Conservation (phyloP, 208 protist genomes). For the Wallacemonas sp. region DNA sequence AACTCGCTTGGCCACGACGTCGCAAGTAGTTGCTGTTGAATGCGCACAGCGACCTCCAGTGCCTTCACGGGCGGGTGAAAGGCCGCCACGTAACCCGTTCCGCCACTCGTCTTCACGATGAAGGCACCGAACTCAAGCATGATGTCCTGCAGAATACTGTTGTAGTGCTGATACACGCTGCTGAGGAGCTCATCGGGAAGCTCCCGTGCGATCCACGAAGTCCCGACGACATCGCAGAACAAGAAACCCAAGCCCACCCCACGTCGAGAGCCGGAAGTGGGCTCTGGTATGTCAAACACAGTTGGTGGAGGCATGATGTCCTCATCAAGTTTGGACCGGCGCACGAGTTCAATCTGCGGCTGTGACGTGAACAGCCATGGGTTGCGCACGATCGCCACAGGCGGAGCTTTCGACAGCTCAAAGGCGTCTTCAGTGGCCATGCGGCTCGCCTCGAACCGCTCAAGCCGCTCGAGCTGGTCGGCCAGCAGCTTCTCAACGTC, state of each 20-base stretch:
- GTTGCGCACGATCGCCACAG: slow-evolving; percentile 28
- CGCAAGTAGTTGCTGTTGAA: slow-evolving; percentile 52
- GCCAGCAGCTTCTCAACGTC: slow-evolving; percentile 58
- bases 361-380: slow-evolving; percentile 53
- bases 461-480: slow-evolving; percentile 49
- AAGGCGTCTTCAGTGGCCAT: slow-evolving; percentile 64
- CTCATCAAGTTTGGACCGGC: background rate
- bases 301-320: background rate
- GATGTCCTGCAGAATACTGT: slow-evolving; percentile 58
- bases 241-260: slow-evolving; percentile 41
- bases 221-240: slow-evolving; percentile 44
- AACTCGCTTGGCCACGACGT: slow-evolving; percentile 58
- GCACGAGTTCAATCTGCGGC: slow-evolving; percentile 4
- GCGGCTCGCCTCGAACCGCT: slow-evolving; percentile 50
- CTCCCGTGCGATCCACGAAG: slow-evolving; percentile 17
- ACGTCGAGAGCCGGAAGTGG: slow-evolving; percentile 14
- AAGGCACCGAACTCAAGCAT: slow-evolving; percentile 43
- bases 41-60: slow-evolving; percentile 57
- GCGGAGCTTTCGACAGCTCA: slow-evolving; percentile 14
- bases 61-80: slow-evolving; percentile 42
- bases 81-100: slow-evolving; percentile 56
- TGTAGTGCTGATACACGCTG: slow-evolving; percentile 61
- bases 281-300: background rate
- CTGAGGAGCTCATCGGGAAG: slow-evolving; percentile 26
- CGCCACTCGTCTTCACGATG: slow-evolving; percentile 60